phyloP scores from a whole-genome alignment of 139 green algal species.

The Ostreobium quekettii region DNA sequence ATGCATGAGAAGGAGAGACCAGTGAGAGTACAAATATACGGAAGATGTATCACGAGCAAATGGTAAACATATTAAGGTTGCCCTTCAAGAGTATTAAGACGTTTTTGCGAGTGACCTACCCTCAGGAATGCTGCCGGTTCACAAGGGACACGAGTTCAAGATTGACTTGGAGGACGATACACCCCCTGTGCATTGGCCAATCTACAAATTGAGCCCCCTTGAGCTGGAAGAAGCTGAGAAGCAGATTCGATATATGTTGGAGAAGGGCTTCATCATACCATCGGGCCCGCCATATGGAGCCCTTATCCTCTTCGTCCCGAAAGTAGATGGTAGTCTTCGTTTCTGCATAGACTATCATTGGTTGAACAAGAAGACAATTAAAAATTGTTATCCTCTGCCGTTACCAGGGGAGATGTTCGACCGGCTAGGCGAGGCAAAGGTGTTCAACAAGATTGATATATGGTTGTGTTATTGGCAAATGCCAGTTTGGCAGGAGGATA shows the following conservation, averaged over 20 bases:
- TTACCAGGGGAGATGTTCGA: constrained; percentile 21
- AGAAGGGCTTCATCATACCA: constrained; percentile 20
- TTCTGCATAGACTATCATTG: constrained; percentile 38
- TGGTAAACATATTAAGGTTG: not conserved
- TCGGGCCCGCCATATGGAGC: constrained; percentile 24
- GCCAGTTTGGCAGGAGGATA: not conserved
- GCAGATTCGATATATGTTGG: not conserved
- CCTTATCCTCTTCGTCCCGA: constrained; percentile 33
- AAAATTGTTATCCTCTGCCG: constrained; percentile 23
- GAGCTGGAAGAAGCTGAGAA: not conserved
- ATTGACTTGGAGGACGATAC: not conserved
- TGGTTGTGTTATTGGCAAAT: constrained; percentile 27
- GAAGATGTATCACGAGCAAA: not conserved
- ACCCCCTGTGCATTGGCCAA: not conserved
- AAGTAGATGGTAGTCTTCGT: constrained; percentile 38
- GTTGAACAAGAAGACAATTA: constrained; percentile 22
- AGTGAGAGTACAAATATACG: not conserved
- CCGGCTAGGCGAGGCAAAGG: not conserved
- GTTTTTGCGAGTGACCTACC: not conserved
- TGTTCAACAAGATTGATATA: constrained; percentile 33
- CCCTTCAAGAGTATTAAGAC: not conserved
- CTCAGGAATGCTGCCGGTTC: not conserved
- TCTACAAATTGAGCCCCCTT: not conserved
- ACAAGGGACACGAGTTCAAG: not conserved
- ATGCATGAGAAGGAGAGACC: no score